Evolutionary conservation across 73 alveolate genomes (phyloP).

Genomic region (Vitrella brassicaformis): DNA sequence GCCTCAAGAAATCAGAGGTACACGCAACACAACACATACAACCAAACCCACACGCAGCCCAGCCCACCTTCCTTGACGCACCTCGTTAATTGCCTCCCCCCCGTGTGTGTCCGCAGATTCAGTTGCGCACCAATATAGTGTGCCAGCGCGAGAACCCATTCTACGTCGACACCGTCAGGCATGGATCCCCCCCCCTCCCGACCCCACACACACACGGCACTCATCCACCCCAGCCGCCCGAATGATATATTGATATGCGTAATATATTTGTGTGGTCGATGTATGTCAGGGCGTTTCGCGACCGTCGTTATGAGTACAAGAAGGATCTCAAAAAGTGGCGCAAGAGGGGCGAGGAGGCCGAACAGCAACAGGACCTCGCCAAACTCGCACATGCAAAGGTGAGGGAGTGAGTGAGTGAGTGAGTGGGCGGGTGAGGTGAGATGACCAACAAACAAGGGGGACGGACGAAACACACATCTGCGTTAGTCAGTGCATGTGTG

Average conservation of each 20-base stretch:
- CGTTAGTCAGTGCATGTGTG: too few relatives aligned
- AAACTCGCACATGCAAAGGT: neutral
- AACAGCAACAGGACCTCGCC: conserved; percentile 24
- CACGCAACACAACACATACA: neutral
- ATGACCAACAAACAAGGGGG: neutral
- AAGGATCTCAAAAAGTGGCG: conserved; percentile 81
- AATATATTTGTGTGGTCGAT: too few relatives aligned
- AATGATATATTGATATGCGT: too few relatives aligned
- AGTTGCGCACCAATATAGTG: conserved; percentile 78
- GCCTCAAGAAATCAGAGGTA: neutral
- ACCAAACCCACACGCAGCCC: too few relatives aligned
- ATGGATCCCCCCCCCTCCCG: too few relatives aligned
- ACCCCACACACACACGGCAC: too few relatives aligned
- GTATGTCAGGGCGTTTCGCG: conserved; percentile 70
- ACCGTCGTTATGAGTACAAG: conserved; percentile 96
- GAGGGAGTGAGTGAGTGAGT: neutral
- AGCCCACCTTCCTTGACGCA: too few relatives aligned
- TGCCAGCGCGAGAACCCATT: conserved; percentile 99
- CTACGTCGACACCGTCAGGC: conserved; percentile 96
- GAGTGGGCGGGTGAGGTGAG: neutral
- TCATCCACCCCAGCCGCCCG: too few relatives aligned
- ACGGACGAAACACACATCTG: too few relatives aligned
- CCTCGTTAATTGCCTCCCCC: too few relatives aligned
- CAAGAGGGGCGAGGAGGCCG: conserved; percentile 72
- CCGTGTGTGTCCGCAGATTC: too few relatives aligned